Evolutionary conservation across 2,329 filamentous ascomycete species (phyloP).

Genomic region (Trichoderma breve): DNA sequence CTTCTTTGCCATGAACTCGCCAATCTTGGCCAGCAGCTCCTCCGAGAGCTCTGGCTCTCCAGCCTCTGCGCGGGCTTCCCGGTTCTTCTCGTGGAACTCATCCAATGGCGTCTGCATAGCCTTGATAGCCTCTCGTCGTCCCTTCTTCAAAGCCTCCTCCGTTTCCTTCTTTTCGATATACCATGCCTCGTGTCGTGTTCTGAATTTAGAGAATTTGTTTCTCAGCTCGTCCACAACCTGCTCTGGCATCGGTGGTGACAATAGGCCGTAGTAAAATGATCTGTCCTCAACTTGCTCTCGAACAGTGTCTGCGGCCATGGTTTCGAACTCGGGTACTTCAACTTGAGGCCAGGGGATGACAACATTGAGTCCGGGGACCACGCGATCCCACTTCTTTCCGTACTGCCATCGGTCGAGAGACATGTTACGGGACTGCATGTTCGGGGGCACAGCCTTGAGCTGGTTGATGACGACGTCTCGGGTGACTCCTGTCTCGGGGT

Average conservation of each 20-base stretch:
- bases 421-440: conserved; percentile 47
- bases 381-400: conserved; percentile 48
- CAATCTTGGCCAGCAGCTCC: conserved; percentile 62
- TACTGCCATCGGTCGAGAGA: conserved; percentile 41
- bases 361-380: conserved; percentile 69
- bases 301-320: conserved; percentile 67
- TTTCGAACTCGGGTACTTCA: conserved; percentile 48
- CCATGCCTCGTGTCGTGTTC: conserved; percentile 74
- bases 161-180: conserved; percentile 65
- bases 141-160: conserved; percentile 50
- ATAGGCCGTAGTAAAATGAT: conserved; percentile 76
- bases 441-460: conserved; percentile 53
- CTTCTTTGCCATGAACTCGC: conserved; percentile 58
- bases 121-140: conserved; percentile 30
- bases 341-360: conserved; percentile 73
- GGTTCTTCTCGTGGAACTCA: conserved; percentile 57
- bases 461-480: conserved; percentile 77
- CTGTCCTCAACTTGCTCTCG: conserved; percentile 71
- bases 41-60: conserved; percentile 56
- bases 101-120: conserved; percentile 56
- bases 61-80: conserved; percentile 48
- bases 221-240: conserved; percentile 82
- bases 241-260: conserved; percentile 73
- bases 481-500: conserved; percentile 61
- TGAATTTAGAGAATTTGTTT: conserved; percentile 77